Base-by-base conservation (phyloP, 306 rosid genomes). In the Arachis hypogaea region DNA sequence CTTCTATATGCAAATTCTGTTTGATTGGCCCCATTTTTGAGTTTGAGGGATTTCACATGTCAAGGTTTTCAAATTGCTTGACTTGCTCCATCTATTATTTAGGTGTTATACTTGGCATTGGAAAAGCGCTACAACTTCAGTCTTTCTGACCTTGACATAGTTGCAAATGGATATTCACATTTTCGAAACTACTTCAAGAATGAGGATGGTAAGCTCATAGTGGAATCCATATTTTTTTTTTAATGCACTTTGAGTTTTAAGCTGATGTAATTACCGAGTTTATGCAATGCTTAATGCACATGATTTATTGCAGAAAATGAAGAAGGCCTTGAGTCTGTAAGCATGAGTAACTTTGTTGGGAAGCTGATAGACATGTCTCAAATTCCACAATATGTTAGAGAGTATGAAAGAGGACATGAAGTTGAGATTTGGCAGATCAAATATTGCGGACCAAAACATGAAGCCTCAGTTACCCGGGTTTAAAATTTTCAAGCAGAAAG, bases 91-190 rank as follows among this genome's bases (percentile, higher is more conserved):
- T 77, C 74, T 66, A 59, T 77, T 67, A 33, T 73, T 59, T 84
- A 91, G 93, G 95, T 88, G 78, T 77, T 94, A 46, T 94, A 84
- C 83, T 57, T 91, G 75, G 93, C 92, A 11, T 49, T 94, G 76
- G 97, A 91, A 71, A 94, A 89, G 86, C 96, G 96, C 50, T 94
- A 86, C 83, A 94, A 94, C 83, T 94, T 91, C 88, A 89, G 93
- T 75, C 80, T 91, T 60, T 71, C 82, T 52, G 96, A 89, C 79
- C 86, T 91, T 46, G 90, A 91, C 80, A 87, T 93, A 56, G 89
- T 88, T 66, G 93, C 95, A 76, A 89, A 91, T 77, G 96, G 96
- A 64, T 94, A 89, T 68, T 81, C 82, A 18, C 93, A 80, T 85
- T 94, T 94, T 82, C 86, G 76, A 56, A 88, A 88, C 70, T 89